phyloP scores from a whole-genome alignment of 2,329 filamentous ascomycete species.

The Blastomyces gilchristii region DNA sequence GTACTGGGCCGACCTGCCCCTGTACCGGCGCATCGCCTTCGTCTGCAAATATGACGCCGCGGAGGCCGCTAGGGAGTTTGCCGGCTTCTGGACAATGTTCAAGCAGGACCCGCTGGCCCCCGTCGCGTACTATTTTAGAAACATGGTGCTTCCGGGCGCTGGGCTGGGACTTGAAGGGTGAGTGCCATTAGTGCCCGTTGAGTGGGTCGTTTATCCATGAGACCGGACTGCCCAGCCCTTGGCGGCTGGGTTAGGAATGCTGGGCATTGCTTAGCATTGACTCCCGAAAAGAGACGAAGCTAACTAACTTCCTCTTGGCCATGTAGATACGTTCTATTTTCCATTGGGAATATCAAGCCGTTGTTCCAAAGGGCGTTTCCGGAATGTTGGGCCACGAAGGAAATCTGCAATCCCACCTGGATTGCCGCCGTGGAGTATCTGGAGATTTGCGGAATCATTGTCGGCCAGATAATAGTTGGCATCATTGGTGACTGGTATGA shows the following conservation, averaged over 20 bases:
- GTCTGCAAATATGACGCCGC: conserved; percentile 60
- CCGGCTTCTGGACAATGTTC: conserved; percentile 62
- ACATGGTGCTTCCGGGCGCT: conserved; percentile 84
- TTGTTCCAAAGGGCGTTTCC: conserved; percentile 69
- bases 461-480: conserved; percentile 81
- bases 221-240: too few relatives aligned
- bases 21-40: conserved; percentile 57
- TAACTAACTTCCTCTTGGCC: too few relatives aligned
- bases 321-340: conserved; percentile 80
- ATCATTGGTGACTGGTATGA: conserved; percentile 59
- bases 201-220: too few relatives aligned
- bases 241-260: too few relatives aligned
- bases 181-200: conserved; percentile 20
- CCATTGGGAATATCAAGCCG: conserved; percentile 83
- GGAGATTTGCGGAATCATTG: conserved; percentile 89
- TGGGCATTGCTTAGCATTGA: too few relatives aligned
- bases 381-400: conserved; percentile 59
- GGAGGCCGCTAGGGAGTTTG: conserved; percentile 60
- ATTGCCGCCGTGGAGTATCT: conserved; percentile 76
- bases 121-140: conserved; percentile 75
- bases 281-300: not conserved
- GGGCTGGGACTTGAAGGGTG: conserved; percentile 80
- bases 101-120: conserved; percentile 80
- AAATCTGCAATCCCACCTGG: conserved; percentile 69
- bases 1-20: conserved; percentile 82